Conservation (phyloP, 345 rosid genomes). For the Leavenworthia alabamica region DNA sequence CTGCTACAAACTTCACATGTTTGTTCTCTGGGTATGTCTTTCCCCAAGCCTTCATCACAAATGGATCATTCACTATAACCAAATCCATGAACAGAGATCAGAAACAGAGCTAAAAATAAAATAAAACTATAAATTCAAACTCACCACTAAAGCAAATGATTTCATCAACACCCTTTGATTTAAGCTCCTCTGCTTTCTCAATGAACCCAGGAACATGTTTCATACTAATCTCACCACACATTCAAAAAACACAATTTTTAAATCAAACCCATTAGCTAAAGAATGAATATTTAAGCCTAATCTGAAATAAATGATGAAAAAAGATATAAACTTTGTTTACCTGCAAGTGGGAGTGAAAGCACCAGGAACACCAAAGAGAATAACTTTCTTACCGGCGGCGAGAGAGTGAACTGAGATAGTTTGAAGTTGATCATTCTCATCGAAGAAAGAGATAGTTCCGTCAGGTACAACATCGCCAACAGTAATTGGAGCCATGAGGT, state of each 20-base stretch:
- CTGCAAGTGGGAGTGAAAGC: constrained; percentile 99
- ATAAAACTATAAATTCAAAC: background rate
- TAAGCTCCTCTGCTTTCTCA: constrained; percentile 76
- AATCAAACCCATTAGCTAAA: background rate
- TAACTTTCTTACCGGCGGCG: constrained; percentile 74
- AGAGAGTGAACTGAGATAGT: constrained; percentile 68
- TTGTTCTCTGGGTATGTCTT: constrained; percentile 90
- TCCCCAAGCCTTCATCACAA: constrained; percentile 98
- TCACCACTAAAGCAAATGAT: constrained; percentile 79
- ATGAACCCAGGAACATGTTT: constrained; percentile 95
- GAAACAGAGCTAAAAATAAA: background rate
- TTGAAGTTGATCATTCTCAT: constrained; percentile 79
- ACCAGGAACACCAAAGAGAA: constrained; percentile 93
- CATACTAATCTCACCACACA: constrained; percentile 39
- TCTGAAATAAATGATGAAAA: background rate
- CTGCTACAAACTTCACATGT: constrained; percentile 83
- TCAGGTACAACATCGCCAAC: constrained; percentile 72
- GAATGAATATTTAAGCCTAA: background rate
- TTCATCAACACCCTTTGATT: constrained; percentile 78
- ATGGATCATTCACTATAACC: constrained; percentile 82
- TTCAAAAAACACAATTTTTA: background rate
- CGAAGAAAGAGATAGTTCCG: constrained; percentile 75
- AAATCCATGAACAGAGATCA: background rate
- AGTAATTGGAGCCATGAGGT: constrained; percentile 75
- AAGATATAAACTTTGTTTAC: constrained; percentile 23